phyloP scores from a whole-genome alignment of 352 stramenopile species.

The Globisporangium sylvaticum region DNA sequence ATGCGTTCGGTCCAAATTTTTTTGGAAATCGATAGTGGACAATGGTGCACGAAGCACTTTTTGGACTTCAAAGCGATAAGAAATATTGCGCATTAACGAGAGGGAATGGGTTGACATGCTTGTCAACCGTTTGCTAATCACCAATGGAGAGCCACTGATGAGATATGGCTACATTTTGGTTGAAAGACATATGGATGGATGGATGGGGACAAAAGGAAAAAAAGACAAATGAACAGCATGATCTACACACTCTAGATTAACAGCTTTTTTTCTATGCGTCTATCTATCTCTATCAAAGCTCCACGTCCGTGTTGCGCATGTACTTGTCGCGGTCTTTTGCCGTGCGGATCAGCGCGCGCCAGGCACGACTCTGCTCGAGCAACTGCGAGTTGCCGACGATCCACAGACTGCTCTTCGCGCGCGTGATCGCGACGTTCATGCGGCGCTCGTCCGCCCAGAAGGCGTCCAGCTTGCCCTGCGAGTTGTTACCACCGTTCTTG shows the following conservation, averaged over 20 bases:
- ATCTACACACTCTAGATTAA: background rate
- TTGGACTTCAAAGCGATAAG: too few species aligned
- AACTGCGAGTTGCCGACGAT: slow-evolving; percentile 76
- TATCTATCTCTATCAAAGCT: slow-evolving; percentile 8
- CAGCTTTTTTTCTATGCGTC: slow-evolving; percentile 1
- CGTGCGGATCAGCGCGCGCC: slow-evolving; percentile 63
- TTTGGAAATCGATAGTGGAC: too few species aligned
- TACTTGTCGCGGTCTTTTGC: slow-evolving; percentile 52
- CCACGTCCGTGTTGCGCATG: slow-evolving; percentile 26
- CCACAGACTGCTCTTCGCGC: slow-evolving; percentile 94
- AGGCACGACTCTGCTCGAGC: slow-evolving; percentile 63
- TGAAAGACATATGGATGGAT: background rate
- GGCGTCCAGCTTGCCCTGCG: slow-evolving; percentile 32
- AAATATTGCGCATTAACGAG: too few species aligned
- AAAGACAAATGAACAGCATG: background rate
- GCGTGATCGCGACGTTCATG: slow-evolving; percentile 99
- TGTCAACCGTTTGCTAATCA: too few species aligned
- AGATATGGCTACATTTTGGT: background rate
- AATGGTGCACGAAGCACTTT: too few species aligned
- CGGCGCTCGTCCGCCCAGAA: slow-evolving; percentile 97
- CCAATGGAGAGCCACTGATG: background rate
- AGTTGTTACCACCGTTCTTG: slow-evolving; percentile 13
- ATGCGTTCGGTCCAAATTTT: too few species aligned
- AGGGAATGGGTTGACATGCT: too few species aligned
- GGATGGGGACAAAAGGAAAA: background rate